Conservation (phyloP, 176 grass and related monocot genomes). For the Phragmites australis region DNA sequence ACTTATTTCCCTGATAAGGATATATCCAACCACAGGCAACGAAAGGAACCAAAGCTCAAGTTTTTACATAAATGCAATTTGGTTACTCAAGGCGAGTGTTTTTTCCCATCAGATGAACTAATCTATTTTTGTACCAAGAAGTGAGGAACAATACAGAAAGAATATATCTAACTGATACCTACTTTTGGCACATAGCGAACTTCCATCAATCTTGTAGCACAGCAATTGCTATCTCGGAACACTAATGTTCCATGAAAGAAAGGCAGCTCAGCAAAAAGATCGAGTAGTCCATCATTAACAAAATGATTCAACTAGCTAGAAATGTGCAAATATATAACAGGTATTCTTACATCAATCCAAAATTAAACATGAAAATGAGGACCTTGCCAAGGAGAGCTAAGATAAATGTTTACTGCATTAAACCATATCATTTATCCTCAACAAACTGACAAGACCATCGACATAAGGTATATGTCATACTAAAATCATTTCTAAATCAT, state of each 20-base stretch:
- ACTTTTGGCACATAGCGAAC: neutral
- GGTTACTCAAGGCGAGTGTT: no score
- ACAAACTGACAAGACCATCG: slow-evolving; percentile 1
- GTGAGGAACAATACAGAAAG: neutral
- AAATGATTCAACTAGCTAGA: neutral
- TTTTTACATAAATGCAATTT: neutral
- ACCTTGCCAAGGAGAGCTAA: neutral
- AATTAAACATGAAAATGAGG: neutral
- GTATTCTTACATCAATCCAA: neutral
- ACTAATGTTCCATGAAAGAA: neutral
- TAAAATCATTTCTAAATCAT: slow-evolving; percentile 2
- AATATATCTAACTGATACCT: neutral
- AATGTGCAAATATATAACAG: neutral
- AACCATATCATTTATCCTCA: neutral
- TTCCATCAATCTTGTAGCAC: neutral
- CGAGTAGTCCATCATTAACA: neutral
- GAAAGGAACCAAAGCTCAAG: slow-evolving; percentile 1
- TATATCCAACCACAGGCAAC: neutral
- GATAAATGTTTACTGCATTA: neutral
- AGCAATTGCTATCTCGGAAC: neutral
- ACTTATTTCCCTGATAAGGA: neutral
- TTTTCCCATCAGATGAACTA: no score
- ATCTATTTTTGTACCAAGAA: no score
- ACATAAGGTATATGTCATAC: neutral
- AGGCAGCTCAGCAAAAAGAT: neutral